Percentiles rank a stretch among this genome's conserved stretches.
phyloP scores from a whole-genome alignment of 495 filamentous ascomycete genomes.

The Polyplosphaeria fusca region DNA sequence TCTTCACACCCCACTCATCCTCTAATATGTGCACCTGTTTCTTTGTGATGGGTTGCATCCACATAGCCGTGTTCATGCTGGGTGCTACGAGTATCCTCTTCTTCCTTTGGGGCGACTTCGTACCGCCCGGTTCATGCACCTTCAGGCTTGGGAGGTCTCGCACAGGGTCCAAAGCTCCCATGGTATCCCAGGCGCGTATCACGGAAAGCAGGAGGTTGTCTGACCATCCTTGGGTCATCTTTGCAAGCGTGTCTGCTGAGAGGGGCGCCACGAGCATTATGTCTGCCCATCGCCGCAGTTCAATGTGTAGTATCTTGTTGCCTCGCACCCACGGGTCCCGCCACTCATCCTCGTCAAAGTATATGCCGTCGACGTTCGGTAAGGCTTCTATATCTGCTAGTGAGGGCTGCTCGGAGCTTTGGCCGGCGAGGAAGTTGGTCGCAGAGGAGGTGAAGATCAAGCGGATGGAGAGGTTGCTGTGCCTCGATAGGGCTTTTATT shows the following conservation, averaged over 20 bases:
- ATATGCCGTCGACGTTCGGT: conserved; percentile 67
- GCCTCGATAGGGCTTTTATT: conserved; percentile 53
- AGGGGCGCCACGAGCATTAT: conserved; percentile 76
- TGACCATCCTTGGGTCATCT: conserved; percentile 63
- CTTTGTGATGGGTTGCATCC: conserved; percentile 73
- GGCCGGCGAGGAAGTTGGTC: conserved; percentile 64
- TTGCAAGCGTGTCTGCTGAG: conserved; percentile 76
- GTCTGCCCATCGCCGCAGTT: conserved; percentile 76
- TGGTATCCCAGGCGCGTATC: conserved; percentile 85
- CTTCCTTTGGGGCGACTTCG: conserved; percentile 2
- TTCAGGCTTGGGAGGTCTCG: conserved; percentile 9
- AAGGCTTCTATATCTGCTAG: conserved; percentile 50
- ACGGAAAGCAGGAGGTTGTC: conserved; percentile 69
- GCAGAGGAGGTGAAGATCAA: conserved; percentile 73
- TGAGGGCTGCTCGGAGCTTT: conserved; percentile 65
- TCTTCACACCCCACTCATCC: conserved; percentile 65
- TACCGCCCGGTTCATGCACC: conserved; percentile 1
- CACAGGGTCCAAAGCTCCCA: conserved; percentile 54
- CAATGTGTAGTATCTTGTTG: conserved; percentile 76
- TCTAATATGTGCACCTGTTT: conserved; percentile 65
- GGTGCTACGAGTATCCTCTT: conserved; percentile 65
- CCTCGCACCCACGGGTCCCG: conserved; percentile 65
- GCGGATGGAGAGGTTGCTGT: conserved; percentile 68
- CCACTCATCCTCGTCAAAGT: conserved; percentile 81
- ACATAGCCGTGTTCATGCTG: conserved; percentile 91